Evolutionary conservation across 768 basidiomycete species (phyloP).

Genomic region (Suillus subalutaceus): DNA sequence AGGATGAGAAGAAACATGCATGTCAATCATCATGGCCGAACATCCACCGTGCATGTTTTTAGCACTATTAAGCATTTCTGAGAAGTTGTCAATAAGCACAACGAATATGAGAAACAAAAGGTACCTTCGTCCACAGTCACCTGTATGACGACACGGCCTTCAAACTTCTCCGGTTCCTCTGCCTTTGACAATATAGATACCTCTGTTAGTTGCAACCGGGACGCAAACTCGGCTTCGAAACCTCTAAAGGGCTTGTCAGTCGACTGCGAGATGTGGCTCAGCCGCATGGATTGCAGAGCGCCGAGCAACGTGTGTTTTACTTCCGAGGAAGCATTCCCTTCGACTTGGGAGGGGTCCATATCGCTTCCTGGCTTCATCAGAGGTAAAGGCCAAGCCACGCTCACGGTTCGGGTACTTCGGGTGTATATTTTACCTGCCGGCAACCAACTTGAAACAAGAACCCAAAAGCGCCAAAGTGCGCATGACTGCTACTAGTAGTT

Average conservation of each 20-base stretch:
- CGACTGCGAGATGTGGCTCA: conserved; percentile 14
- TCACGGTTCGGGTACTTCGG: neutral
- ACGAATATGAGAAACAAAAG: conserved; percentile 5
- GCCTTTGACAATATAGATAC: conserved; percentile 44
- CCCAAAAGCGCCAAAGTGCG: neutral
- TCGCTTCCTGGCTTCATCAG: neutral
- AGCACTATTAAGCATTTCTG: conserved; percentile 58
- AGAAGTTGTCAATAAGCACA: neutral
- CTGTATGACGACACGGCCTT: conserved; percentile 50
- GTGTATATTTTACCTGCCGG: neutral
- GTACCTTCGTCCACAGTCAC: conserved; percentile 47
- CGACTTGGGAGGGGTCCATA: conserved; percentile 24
- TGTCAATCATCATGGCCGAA: conserved; percentile 54
- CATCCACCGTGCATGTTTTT: conserved; percentile 60
- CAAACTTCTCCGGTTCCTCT: conserved; percentile 47
- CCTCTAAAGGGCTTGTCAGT: conserved; percentile 17
- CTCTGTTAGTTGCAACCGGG: conserved; percentile 39
- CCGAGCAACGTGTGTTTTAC: conserved; percentile 31
- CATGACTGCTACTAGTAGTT: neutral
- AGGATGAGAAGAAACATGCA: conserved; percentile 36
- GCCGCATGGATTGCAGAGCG: conserved; percentile 14
- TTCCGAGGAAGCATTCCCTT: conserved; percentile 30
- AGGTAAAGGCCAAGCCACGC: neutral
- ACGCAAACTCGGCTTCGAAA: conserved; percentile 25
- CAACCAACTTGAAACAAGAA: neutral